Percentiles rank a stretch among this genome's conserved stretches.
Evolutionary conservation across 2,329 filamentous ascomycete species (phyloP).

Genomic region (Cyphellophora attinorum): DNA sequence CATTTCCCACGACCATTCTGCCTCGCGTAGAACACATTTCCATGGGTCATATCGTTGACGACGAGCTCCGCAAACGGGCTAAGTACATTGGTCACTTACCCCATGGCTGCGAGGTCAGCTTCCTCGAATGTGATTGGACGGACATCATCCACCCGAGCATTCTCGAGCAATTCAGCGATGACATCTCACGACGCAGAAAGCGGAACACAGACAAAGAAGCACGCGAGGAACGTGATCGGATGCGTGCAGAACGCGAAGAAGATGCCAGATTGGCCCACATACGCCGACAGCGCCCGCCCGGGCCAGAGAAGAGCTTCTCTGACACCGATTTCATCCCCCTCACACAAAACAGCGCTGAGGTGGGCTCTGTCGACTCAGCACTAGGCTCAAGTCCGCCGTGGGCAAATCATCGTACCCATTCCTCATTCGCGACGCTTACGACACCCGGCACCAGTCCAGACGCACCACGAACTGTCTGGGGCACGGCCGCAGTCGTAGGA

Average conservation of each 20-base stretch:
- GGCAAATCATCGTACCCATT: slow-evolving; percentile 24
- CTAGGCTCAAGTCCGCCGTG: slow-evolving; percentile 34
- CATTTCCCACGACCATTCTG: slow-evolving; percentile 76
- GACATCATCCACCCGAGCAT: slow-evolving; percentile 71
- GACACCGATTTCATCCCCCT: slow-evolving; percentile 59
- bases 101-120: slow-evolving; percentile 81
- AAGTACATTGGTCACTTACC: slow-evolving; percentile 84
- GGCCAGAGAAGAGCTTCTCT: slow-evolving; percentile 41
- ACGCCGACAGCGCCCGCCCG: slow-evolving; percentile 49
- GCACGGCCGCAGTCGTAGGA: slow-evolving; percentile 60
- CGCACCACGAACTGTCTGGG: slow-evolving; percentile 76
- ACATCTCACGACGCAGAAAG: slow-evolving; percentile 68
- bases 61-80: slow-evolving; percentile 68
- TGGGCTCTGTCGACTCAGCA: slow-evolving; percentile 21
- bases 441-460: slow-evolving; percentile 75
- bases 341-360: slow-evolving; percentile 25
- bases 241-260: slow-evolving; percentile 73
- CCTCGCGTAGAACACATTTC: slow-evolving; percentile 84
- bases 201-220: slow-evolving; percentile 73
- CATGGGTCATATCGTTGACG: slow-evolving; percentile 78
- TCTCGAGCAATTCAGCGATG: slow-evolving; percentile 63
- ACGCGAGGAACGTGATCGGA: slow-evolving; percentile 75
- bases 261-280: slow-evolving; percentile 58
- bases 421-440: slow-evolving; percentile 48
- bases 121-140: slow-evolving; percentile 91